Evolutionary conservation across 2,329 filamentous ascomycete species (phyloP).

Genomic region (Myrmaecium sp.): DNA sequence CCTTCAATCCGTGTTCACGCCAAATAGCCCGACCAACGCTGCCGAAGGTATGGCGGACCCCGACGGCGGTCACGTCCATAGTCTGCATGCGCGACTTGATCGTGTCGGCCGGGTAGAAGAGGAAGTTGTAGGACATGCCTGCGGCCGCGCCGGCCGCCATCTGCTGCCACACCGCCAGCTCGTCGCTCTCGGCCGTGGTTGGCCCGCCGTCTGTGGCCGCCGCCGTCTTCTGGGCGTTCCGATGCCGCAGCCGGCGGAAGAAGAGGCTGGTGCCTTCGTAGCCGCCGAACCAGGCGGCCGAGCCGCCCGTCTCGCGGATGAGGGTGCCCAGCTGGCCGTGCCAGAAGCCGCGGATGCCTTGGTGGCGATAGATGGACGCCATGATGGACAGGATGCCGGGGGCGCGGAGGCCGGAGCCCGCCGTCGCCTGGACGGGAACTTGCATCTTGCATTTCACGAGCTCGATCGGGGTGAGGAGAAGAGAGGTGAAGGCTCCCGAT

Average conservation of each 20-base stretch:
- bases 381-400: constrained; percentile 57
- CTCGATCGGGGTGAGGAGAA: constrained; percentile 87
- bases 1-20: constrained; percentile 63
- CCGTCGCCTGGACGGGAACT: constrained; percentile 38
- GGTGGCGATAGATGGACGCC: constrained; percentile 59
- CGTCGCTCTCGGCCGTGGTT: too few relatives aligned
- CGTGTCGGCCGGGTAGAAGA: constrained; percentile 94
- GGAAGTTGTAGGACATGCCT: constrained; percentile 88
- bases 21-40: constrained; percentile 59
- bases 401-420: constrained; percentile 20
- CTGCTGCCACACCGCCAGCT: constrained; percentile 70
- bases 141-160: constrained; percentile 74
- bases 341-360: constrained; percentile 83
- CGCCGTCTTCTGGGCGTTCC: background rate
- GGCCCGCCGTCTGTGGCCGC: constrained; percentile 26
- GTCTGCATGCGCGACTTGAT: constrained; percentile 98
- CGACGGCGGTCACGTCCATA: constrained; percentile 43
- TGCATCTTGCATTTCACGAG: constrained; percentile 98
- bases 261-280: constrained; percentile 41
- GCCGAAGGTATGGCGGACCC: constrained; percentile 49
- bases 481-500: constrained; percentile 74
- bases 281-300: constrained; percentile 83
- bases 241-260: constrained; percentile 38
- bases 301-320: constrained; percentile 83
- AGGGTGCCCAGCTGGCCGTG: constrained; percentile 85